phyloP scores from a whole-genome alignment of 1,139 yeast species.

The Hyphopichia khmerensis region DNA sequence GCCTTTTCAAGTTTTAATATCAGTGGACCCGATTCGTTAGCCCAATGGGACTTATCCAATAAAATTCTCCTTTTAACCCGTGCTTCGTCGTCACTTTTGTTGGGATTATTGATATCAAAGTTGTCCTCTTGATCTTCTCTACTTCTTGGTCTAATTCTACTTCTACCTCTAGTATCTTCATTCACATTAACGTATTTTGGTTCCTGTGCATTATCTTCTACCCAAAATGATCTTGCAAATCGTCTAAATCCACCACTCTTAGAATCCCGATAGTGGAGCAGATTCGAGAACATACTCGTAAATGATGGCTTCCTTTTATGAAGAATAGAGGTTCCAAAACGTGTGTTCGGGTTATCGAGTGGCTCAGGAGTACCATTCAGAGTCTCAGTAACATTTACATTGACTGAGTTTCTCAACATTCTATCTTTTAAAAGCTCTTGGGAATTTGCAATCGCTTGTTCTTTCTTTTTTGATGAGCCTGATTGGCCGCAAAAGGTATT shows the following conservation, averaged over 20 bases:
- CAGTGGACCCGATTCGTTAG: neutral
- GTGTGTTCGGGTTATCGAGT: neutral
- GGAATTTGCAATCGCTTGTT: too few species aligned
- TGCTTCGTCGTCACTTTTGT: neutral
- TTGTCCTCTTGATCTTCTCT: neutral
- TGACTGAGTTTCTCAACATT: too few species aligned
- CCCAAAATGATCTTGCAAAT: constrained; percentile 1
- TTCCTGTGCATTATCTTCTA: neutral
- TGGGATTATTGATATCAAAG: neutral
- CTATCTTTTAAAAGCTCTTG: too few species aligned
- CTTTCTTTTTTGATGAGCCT: too few species aligned
- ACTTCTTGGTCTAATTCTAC: neutral
- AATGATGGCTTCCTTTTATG: neutral
- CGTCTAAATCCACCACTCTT: neutral
- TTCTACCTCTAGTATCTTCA: neutral
- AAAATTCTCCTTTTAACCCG: neutral
- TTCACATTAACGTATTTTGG: neutral
- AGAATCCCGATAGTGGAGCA: neutral
- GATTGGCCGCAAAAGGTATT: too few species aligned
- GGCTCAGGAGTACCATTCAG: neutral
- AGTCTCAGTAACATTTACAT: neutral
- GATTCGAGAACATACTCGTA: neutral
- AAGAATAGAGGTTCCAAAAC: neutral
- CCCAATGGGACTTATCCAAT: neutral
- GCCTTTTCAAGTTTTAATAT: neutral